Evolutionary conservation across 2,329 filamentous ascomycete species (phyloP), one percentile per base, ranked within the genome.

Genomic region (Raffaelea albimanens): DNA sequence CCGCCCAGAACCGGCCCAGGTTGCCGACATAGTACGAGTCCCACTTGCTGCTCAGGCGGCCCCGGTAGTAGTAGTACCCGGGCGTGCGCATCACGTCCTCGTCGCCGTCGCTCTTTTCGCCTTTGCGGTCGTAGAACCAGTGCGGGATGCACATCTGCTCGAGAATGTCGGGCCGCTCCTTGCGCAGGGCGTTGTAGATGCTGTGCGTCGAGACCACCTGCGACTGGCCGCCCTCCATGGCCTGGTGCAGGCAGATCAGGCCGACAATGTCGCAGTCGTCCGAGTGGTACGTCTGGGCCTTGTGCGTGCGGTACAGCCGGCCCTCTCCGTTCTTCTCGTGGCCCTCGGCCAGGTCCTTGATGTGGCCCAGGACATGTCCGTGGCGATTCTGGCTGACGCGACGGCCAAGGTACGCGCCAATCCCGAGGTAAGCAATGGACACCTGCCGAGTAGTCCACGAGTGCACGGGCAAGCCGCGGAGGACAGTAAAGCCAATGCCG

Each of bases 231-330:
- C 43, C 43, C 33, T 25, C 5, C 20, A 39, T 18, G 11, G 43
- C 43, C 34, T 23, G 33, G 43, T 45, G 43, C 33, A 45, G 43
- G 22, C 43, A 45, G 11, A 45, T 3, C 3, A 45, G 43, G 21
- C 33, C 43, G 21, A 45, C 43, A 29, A 45, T 45, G 22, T 45
- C 43, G 34, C 43, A 23, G 13, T 45, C 43, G 43, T 45, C 43
- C 14, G 43, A 22, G 43, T 45, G 43, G 21, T 18, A 39, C 13
- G 43, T 45, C 43, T 45, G 43, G 2, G 43, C 43, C 34, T 45
- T 39, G 19, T 45, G 43, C 3, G 43, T 45, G 43, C 43, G 43
- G 34, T 45, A 45, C 19, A 45, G 22, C 4, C 43, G 43, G 21
- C 43, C 43, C 20, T 39, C 43, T 19, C 43, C 43, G 21, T 45